Evolutionary conservation across 2,329 filamentous ascomycete genomes (phyloP).

Genomic region (Fusarium fujikuroi): DNA sequence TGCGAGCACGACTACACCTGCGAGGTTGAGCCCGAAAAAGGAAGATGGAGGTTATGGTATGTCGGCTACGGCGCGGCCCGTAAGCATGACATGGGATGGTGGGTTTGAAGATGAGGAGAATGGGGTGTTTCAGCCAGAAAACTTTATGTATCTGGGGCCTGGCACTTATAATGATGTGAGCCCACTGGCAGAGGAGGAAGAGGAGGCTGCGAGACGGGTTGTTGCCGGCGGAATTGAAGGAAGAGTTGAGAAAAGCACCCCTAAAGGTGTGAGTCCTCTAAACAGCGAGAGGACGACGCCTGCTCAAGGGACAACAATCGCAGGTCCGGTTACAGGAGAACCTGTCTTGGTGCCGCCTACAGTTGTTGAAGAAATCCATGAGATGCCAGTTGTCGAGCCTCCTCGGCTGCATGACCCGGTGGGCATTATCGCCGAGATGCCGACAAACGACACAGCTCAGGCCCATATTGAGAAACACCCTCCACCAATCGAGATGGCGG

Average conservation of each 20-base stretch:
- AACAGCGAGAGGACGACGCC: slow-evolving; percentile 48
- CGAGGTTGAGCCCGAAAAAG: slow-evolving; percentile 10
- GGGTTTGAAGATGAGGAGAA: slow-evolving; percentile 43
- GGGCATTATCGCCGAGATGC: slow-evolving; percentile 60
- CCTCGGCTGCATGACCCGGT: slow-evolving; percentile 52
- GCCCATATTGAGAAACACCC: slow-evolving; percentile 57
- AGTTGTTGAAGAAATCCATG: slow-evolving; percentile 45
- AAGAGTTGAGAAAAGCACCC: slow-evolving; percentile 22
- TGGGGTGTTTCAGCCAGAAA: slow-evolving; percentile 62
- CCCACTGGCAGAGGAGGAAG: slow-evolving; percentile 55
- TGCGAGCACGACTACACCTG: slow-evolving; percentile 25
- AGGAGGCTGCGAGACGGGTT: slow-evolving; percentile 46
- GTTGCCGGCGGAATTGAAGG: slow-evolving; percentile 39
- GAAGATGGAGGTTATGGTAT: slow-evolving; percentile 41
- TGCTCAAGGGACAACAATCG: slow-evolving; percentile 29
- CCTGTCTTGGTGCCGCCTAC: slow-evolving; percentile 34
- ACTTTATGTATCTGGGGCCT: slow-evolving; percentile 64
- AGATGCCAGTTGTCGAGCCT: slow-evolving; percentile 46
- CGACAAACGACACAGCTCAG: slow-evolving; percentile 55
- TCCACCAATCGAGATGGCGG: slow-evolving; percentile 58
- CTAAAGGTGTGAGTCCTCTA: slow-evolving; percentile 46
- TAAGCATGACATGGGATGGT: slow-evolving; percentile 49
- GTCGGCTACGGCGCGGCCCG: slow-evolving; percentile 49
- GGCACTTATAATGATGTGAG: slow-evolving; percentile 59
- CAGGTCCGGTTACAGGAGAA: slow-evolving; percentile 14